Evolutionary conservation across 495 filamentous ascomycete species (phyloP).

Genomic region (Viridothelium virens): DNA sequence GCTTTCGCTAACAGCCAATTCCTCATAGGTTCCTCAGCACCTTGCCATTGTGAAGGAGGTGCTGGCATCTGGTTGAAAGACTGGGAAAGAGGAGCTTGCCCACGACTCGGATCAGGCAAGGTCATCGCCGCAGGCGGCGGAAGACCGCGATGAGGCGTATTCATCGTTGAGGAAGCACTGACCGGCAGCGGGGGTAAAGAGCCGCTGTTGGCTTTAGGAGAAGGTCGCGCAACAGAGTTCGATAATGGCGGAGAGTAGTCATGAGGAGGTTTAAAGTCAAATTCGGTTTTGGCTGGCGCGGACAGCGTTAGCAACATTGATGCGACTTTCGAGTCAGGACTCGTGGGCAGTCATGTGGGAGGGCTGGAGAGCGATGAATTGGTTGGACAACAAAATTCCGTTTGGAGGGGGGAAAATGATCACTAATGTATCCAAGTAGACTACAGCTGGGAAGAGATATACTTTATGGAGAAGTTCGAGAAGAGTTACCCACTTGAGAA

Average conservation of each 20-base stretch:
- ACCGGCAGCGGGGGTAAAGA: conserved; percentile 39
- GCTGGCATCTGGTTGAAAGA: conserved; percentile 49
- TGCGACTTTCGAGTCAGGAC: background rate
- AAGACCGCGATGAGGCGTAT: conserved; percentile 65
- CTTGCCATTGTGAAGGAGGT: conserved; percentile 64
- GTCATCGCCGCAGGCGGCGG: conserved; percentile 68
- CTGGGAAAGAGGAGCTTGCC: conserved; percentile 18
- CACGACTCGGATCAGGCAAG: conserved; percentile 36
- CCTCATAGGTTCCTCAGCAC: conserved; percentile 70
- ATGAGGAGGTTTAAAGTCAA: conserved; percentile 62
- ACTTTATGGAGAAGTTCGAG: conserved; percentile 10
- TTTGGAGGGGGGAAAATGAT: background rate
- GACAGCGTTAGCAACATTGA: conserved; percentile 61
- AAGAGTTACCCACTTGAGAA: conserved; percentile 20
- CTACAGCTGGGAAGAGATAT: conserved; percentile 2
- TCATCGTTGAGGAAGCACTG: conserved; percentile 46
- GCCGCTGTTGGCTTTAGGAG: conserved; percentile 48
- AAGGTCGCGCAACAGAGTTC: conserved; percentile 51
- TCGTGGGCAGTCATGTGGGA: background rate
- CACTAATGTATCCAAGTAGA: conserved; percentile 4
- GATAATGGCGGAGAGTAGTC: conserved; percentile 55
- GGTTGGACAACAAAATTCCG: conserved; percentile 7
- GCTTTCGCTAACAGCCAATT: conserved; percentile 74
- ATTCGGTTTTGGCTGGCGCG: conserved; percentile 50
- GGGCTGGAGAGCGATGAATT: background rate